Base-by-base conservation (phyloP, 306 rosid species). In the Ziziphus jujuba region DNA sequence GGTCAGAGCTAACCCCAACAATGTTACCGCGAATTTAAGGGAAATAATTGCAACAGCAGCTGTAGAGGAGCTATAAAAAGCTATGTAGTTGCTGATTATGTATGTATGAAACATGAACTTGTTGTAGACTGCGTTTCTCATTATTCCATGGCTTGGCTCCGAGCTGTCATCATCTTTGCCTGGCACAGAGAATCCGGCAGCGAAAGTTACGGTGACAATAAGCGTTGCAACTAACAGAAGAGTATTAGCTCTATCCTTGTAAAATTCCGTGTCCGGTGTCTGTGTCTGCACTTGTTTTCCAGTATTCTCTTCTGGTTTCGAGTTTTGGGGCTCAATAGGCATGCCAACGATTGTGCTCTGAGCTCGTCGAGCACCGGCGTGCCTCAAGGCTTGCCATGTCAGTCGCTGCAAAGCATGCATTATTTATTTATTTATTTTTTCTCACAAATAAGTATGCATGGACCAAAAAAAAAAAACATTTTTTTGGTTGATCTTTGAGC, bases 101-200 rank as follows among this genome's bases (percentile, higher is more conserved):
- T 72, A 72, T 15, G 25, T 13, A 1, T 69, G 68, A 44, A 79
- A 79, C 58, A 50, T 19, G 38, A 7, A 17, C 14, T 1, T 28
- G n/a, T n/a, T n/a, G 33, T 28, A 28, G 33, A 28, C 33, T 4
- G 33, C 2, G 33, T 28, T 28, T 28, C 33, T 28, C 33, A 28
- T n/a, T n/a, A n/a, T 56, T 11, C 0, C 44, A 1, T 2, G 79
- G 25, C 72, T 56, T 60, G 1, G 62, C 7, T 16, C 82, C 75
- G 11, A 5, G 3, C 3, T 28, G 33, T 2, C 33, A 28, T 28
- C 33, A 28, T 28, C 4, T 2, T 28, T 4, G 33, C 33, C 33
- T 0, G 79, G 71, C 14, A 82, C 52, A 5, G 76, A 22, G 24
- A 82, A 72, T n/a, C 77, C 74, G 20, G 84, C 72, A 3, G 79